These are phyloP conservation scores for Fusarium sp. DNA, from an alignment of 2,329 filamentous ascomycete species.

Conservation along the genomic window DNA sequence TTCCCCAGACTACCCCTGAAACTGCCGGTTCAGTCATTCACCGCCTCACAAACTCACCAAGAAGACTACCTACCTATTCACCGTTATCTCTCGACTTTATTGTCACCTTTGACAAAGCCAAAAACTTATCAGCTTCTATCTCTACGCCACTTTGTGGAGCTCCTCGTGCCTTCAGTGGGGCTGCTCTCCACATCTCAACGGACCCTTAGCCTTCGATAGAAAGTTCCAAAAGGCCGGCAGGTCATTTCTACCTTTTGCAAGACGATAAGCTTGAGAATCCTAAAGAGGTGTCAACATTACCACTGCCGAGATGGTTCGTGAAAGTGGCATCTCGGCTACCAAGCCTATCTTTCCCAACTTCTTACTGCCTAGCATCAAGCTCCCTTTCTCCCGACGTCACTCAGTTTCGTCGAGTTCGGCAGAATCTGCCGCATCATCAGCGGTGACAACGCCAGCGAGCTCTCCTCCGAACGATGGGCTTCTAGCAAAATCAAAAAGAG, in stretches of 20 bases:
- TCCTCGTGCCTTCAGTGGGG: constrained; percentile 13
- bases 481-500: constrained; percentile 19
- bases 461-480: constrained; percentile 38
- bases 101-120: not conserved
- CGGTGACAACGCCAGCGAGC: constrained; percentile 45
- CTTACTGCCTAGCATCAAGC: constrained; percentile 62
- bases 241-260: constrained; percentile 4
- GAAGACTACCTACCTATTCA: not conserved
- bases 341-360: constrained; percentile 62
- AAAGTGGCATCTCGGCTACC: constrained; percentile 55
- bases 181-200: constrained; percentile 26
- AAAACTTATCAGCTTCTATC: not conserved
- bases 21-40: not conserved
- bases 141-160: constrained; percentile 33
- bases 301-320: constrained; percentile 46
- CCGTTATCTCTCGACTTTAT: not conserved
- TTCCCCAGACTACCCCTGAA: not conserved
- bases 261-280: constrained; percentile 1
- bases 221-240: constrained; percentile 25
- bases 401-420: constrained; percentile 50
- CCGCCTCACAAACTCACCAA: not conserved
- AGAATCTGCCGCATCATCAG: constrained; percentile 44
- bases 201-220: constrained; percentile 22
- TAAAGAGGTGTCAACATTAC: constrained; percentile 3
- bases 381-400: constrained; percentile 59